Conservation (phyloP, 2,329 filamentous ascomycete genomes). For the Scorias spongiosa region DNA sequence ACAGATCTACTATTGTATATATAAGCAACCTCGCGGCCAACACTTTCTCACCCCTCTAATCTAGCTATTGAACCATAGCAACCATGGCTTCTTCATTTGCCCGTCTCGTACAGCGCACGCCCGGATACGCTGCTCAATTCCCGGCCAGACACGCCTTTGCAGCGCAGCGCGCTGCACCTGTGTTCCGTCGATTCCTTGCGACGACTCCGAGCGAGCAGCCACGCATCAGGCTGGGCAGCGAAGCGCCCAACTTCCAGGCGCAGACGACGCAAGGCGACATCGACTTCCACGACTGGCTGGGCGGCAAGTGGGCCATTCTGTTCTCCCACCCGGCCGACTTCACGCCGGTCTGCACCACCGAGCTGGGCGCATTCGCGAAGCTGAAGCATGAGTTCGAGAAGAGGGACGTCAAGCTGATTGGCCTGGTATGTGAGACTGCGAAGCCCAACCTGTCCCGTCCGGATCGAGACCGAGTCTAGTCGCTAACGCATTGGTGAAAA, state of each 20-base stretch:
- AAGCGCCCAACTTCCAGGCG: constrained; percentile 71
- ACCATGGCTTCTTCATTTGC: constrained; percentile 9
- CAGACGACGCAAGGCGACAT: constrained; percentile 62
- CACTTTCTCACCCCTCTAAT: too few species aligned
- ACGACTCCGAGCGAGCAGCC: constrained; percentile 22
- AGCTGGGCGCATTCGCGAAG: constrained; percentile 85
- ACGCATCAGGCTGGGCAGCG: constrained; percentile 28
- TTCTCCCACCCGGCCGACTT: constrained; percentile 81
- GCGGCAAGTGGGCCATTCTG: constrained; percentile 64
- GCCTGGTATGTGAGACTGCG: constrained; percentile 37
- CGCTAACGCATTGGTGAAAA: constrained; percentile 15
- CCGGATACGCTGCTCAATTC: constrained; percentile 8
- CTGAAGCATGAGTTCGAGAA: constrained; percentile 76
- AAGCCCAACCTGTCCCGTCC: too few species aligned
- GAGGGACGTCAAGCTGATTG: constrained; percentile 81
- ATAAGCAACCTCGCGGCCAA: too few species aligned
- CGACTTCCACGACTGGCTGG: constrained; percentile 70
- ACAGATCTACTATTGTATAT: too few species aligned
- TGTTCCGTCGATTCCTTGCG: constrained; percentile 24
- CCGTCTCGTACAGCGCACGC: constrained; percentile 8
- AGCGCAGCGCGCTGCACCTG: constrained; percentile 11
- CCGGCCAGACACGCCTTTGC: constrained; percentile 8
- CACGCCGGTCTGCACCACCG: constrained; percentile 90
- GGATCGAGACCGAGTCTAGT: too few species aligned
- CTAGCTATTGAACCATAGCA: too few species aligned